Base-by-base conservation (phyloP, 2,329 filamentous ascomycete species). In the Hypoxylon sp. region DNA sequence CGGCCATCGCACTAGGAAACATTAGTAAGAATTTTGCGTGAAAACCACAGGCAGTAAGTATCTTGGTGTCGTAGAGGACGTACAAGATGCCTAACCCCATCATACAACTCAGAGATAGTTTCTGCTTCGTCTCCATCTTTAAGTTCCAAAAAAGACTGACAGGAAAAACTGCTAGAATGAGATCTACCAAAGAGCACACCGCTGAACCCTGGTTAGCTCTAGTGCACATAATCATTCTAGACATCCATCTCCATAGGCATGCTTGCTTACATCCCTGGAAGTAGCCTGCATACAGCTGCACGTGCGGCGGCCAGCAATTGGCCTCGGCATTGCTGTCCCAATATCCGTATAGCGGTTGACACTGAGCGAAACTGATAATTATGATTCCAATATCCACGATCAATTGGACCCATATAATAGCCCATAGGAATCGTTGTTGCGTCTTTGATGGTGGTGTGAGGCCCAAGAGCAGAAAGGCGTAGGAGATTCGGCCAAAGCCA, bases 81-180 rank as follows among this genome's bases (percentile, higher is more conserved):
- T 38, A 71, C 69, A 71, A 53, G 3, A 69, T 61, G 9, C 66
- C 67, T 3, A 71, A 32, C 1, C 66, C 67, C 69, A 71, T 69
- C 6, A 71, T 53, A 14, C 30, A 30, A 17, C 65, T 66, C 1
- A 71, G 43, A 19, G 43, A 63, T 5, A 55, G 6, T 30, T 69
- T 69, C 17, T 70, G 62, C 38, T 68, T 65, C 51, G 43, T 49
- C 41, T 61, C 14, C 65, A 70, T 68, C 2, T 70, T 68, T 36
- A 67, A 28, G 38, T 70, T 70, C 69, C 67, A 68, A 34, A 72
- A 72, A 17, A 72, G 38, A 30, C 51, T 60, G 11, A 59, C 25
- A 2, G 69, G 69, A 23, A 67, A 70, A 11, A 68, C 3, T 14
- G 69, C 69, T 11, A 72, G 41, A 14, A 60, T 25, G 14, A 70